Percentiles rank a stretch among this genome's conserved stretches.
Evolutionary conservation across 192 early-diverging fungal genomes (phyloP).

Genomic region (Umbelopsis sp.): DNA sequence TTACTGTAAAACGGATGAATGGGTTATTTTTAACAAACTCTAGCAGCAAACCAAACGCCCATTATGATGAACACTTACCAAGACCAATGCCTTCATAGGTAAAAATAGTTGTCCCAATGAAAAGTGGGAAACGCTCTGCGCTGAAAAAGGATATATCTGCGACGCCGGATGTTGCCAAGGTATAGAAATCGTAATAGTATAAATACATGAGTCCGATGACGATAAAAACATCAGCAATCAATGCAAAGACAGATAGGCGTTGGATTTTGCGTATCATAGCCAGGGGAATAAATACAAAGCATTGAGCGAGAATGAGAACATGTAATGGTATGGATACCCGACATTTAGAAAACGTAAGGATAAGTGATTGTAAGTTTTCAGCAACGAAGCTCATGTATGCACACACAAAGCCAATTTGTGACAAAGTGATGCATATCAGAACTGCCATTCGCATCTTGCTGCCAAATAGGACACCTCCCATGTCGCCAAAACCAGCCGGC

Average conservation of each 20-base stretch:
- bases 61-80: constrained; percentile 28
- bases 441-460: constrained; percentile 62
- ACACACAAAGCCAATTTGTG: constrained; percentile 85
- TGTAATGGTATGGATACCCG: constrained; percentile 47
- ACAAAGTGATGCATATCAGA: constrained; percentile 45
- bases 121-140: constrained; percentile 76
- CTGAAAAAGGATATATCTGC: constrained; percentile 68
- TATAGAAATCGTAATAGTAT: constrained; percentile 73
- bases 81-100: constrained; percentile 91
- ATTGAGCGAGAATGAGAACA: constrained; percentile 71
- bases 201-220: constrained; percentile 84
- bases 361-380: constrained; percentile 79
- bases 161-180: constrained; percentile 58
- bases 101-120: constrained; percentile 93
- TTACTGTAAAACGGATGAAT: constrained; percentile 12
- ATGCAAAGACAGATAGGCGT: constrained; percentile 77
- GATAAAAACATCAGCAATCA: constrained; percentile 91
- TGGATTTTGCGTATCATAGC: constrained; percentile 90
- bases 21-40: not conserved
- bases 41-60: not conserved
- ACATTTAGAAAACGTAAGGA: constrained; percentile 78
- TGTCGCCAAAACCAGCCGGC: constrained; percentile 69
- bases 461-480: constrained; percentile 67
- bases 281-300: constrained; percentile 79
- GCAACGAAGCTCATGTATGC: constrained; percentile 91